Evolutionary conservation across 2,329 filamentous ascomycete genomes (phyloP), one percentile per base, ranked within the genome.

Genomic region (Pseudovirgaria hyperparasitica): DNA sequence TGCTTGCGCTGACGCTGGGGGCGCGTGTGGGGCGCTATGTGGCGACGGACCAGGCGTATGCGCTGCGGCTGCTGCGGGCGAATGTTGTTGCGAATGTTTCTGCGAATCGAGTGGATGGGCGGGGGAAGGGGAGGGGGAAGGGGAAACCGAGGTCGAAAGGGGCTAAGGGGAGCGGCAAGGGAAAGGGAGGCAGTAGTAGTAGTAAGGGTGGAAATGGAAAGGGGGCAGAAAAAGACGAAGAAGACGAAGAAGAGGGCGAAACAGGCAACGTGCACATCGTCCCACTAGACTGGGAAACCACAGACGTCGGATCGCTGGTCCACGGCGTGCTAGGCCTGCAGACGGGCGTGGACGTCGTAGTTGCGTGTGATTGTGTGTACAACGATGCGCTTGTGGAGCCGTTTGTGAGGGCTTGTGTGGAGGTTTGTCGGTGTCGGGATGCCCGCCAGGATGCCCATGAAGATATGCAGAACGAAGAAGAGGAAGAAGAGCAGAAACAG

Each of bases 281-380:
- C 23, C 24, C 30, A 24, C 27, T 33, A 21, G 87, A 98, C 55
- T 98, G 90, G 90, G 86, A 96, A 48, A 51, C 50, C 2, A 63
- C 70, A 39, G 54, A 58, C 24, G 48, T 67, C 2, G 38, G n/a
- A n/a, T n/a, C n/a, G n/a, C n/a, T n/a, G n/a, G n/a, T n/a, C n/a
- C n/a, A n/a, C n/a, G n/a, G n/a, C n/a, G n/a, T n/a, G n/a, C n/a
- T n/a, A n/a, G n/a, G n/a, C n/a, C n/a, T n/a, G n/a, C n/a, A n/a
- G 6, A 35, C 36, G 28, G 40, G 43, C 65, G 67, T 90, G 38
- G 79, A 92, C 43, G 55, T 74, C 9, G 62, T 96, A 8, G 50
- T 96, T 19, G 84, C 85, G 4, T 92, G 84, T 46, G 90, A 98
- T 53, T 94, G 86, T 53, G 78, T 98, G 40, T 98, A 92, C 62